Evolutionary conservation across 2,329 filamentous ascomycete species (phyloP), one percentile per base, ranked within the genome.

Genomic region (Fusarium sp.): DNA sequence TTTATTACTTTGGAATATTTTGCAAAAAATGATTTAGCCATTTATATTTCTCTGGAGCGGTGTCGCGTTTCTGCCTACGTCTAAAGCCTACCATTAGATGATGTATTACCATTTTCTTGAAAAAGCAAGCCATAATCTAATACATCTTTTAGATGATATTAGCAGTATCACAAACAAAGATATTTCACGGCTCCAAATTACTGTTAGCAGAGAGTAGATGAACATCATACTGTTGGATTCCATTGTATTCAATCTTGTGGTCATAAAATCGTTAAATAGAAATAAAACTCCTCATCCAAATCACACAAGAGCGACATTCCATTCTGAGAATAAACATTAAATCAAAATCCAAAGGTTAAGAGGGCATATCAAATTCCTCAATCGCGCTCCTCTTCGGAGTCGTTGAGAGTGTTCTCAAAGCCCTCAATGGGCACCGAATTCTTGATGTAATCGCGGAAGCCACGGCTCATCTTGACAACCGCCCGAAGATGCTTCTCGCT

Each of bases 401-500:
- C 68, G 13, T 60, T 21, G 10, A 64, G 41, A 6, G 68, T 66
- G 9, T 74, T 69, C 28, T 73, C 69, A 29, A 74, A 73, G 1
- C 66, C 66, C 24, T 74, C 66, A 21, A 70, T 33, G 10, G 73
- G 64, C 5, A 64, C 63, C 11, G 73, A 57, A 18, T 46, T 59
- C 39, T 75, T 73, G 37, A 77, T 75, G 42, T 77, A 79, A 44
- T 79, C 70, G n/a, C 75, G 76, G 70, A 79, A 79, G 16, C 75
- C 73, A 35, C 73, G 72, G 50, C 77, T 79, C 76, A 79, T 77
- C 70, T 79, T 77, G 39, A 77, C 75, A n/a, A 79, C 77, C 18
- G 77, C 77, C 6, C 76, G 73, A 18, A 79, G 54, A 37, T 79
- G 77, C 68, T 77, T 78, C 63, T 78, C 77, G 7, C 62, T 57